Evolutionary conservation across 2,329 filamentous ascomycete genomes (phyloP).

Genomic region (Drechslera avenae): DNA sequence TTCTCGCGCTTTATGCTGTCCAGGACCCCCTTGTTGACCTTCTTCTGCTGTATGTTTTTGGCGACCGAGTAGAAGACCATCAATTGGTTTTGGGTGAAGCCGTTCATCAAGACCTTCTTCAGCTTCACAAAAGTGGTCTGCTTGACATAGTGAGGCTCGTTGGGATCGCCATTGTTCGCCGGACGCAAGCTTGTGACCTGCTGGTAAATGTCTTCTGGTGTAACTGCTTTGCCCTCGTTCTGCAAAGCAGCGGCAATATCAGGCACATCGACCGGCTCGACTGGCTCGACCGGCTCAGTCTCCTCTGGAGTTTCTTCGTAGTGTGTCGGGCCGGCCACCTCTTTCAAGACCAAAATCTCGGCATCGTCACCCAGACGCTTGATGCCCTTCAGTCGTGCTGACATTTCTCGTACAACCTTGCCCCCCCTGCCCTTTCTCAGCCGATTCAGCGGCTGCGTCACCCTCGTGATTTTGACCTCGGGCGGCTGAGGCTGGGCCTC

Average conservation of each 20-base stretch:
- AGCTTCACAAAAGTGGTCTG: conserved; percentile 35
- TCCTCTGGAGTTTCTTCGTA: not conserved
- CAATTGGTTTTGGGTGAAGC: conserved; percentile 41
- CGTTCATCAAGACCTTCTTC: conserved; percentile 24
- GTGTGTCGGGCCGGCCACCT: conserved; percentile 20
- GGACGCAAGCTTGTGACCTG: conserved; percentile 42
- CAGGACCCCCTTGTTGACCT: conserved; percentile 24
- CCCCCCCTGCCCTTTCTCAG: conserved; percentile 27
- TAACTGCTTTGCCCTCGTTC: conserved; percentile 26
- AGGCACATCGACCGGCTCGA: conserved; percentile 19
- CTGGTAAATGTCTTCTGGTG: conserved; percentile 37
- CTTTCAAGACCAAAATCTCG: conserved; percentile 44
- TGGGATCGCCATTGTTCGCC: conserved; percentile 15
- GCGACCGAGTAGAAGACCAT: conserved; percentile 38
- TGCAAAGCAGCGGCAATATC: conserved; percentile 37
- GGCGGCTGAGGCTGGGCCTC: conserved; percentile 2
- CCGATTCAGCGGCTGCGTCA: conserved; percentile 24
- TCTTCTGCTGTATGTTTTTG: conserved; percentile 26
- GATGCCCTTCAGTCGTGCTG: conserved; percentile 35
- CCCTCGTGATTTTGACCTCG: conserved; percentile 13
- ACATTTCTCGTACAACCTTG: conserved; percentile 34
- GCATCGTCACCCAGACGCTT: conserved; percentile 43
- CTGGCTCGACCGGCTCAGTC: conserved; percentile 8
- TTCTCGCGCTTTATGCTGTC: conserved; percentile 22
- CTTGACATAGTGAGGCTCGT: conserved; percentile 39